These are phyloP conservation scores for Peronosclerospora sorghi DNA, from an alignment of 352 stramenopile genomes.

Conservation along the genomic window DNA sequence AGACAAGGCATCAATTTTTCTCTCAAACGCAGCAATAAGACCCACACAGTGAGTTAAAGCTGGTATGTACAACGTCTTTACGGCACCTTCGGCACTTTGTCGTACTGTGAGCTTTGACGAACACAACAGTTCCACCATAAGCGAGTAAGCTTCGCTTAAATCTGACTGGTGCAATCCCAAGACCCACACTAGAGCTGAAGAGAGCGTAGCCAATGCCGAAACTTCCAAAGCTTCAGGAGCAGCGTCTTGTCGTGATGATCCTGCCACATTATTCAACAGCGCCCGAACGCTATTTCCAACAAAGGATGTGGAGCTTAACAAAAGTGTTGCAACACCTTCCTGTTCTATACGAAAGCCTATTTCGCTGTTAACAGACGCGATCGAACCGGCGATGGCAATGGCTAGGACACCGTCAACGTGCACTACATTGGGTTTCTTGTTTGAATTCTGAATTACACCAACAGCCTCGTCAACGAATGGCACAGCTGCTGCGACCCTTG, in stretches of 20 bases:
- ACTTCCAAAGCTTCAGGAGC: slow-evolving; percentile 39
- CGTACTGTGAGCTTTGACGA: slow-evolving; percentile 40
- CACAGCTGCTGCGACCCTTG: slow-evolving; percentile 15
- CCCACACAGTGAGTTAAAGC: slow-evolving; percentile 48
- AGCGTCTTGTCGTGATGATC: slow-evolving; percentile 4
- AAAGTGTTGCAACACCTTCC: slow-evolving; percentile 32
- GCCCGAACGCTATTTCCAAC: slow-evolving; percentile 30
- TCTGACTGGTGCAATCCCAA: slow-evolving; percentile 51
- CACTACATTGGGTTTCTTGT: slow-evolving; percentile 65
- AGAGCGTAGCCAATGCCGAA: slow-evolving; percentile 39
- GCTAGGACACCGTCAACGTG: slow-evolving; percentile 74
- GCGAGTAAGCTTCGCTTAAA: slow-evolving; percentile 32
- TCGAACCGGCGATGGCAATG: slow-evolving; percentile 41
- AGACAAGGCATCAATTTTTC: slow-evolving; percentile 38
- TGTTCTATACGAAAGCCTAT: slow-evolving; percentile 48
- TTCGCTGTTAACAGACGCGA: slow-evolving; percentile 44
- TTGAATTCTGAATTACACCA: slow-evolving; percentile 42
- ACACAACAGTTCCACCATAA: slow-evolving; percentile 49
- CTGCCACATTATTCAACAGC: slow-evolving; percentile 25
- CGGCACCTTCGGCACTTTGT: slow-evolving; percentile 30
- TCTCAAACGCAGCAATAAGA: slow-evolving; percentile 42
- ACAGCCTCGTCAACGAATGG: slow-evolving; percentile 45
- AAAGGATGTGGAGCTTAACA: slow-evolving; percentile 42
- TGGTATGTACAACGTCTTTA: slow-evolving; percentile 38
- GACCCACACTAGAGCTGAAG: slow-evolving; percentile 52